Conservation (phyloP, 2,329 filamentous ascomycete species). For the Diaporthe ilicicola region DNA sequence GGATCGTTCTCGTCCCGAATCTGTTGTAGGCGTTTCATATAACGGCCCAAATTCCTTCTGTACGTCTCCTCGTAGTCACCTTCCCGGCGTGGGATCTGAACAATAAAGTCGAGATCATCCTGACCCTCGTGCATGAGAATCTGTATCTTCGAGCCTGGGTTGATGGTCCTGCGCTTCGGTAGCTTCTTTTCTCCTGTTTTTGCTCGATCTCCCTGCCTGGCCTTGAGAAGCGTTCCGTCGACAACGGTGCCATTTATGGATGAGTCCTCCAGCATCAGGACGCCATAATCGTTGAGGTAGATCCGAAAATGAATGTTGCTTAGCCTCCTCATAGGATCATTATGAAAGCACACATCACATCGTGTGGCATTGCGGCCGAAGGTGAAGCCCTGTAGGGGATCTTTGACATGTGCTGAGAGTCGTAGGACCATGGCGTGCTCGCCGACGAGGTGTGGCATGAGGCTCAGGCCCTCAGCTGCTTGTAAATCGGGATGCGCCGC, state of each 20-base stretch:
- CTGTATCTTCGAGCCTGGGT: slow-evolving; percentile 76
- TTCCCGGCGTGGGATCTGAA: slow-evolving; percentile 82
- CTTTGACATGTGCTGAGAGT: slow-evolving; percentile 77
- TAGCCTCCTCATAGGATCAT: slow-evolving; percentile 75
- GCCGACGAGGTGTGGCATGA: slow-evolving; percentile 61
- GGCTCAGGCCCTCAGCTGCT: slow-evolving; percentile 53
- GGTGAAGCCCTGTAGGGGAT: slow-evolving; percentile 76
- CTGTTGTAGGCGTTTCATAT: slow-evolving; percentile 58
- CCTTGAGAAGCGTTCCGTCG: slow-evolving; percentile 72
- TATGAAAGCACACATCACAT: slow-evolving; percentile 76
- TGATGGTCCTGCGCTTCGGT: slow-evolving; percentile 65
- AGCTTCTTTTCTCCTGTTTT: slow-evolving; percentile 36
- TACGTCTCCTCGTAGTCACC: slow-evolving; percentile 72
- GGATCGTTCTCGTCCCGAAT: slow-evolving; percentile 38
- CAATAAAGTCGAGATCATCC: slow-evolving; percentile 79
- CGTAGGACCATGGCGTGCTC: slow-evolving; percentile 80
- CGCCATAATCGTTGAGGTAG: slow-evolving; percentile 84
- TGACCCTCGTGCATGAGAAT: slow-evolving; percentile 64
- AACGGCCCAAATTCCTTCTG: slow-evolving; percentile 72
- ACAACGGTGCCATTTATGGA: slow-evolving; percentile 97
- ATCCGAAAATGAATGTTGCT: slow-evolving; percentile 98
- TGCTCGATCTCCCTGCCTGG: slow-evolving; percentile 48
- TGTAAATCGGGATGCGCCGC: slow-evolving; percentile 55
- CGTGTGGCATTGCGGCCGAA: slow-evolving; percentile 80
- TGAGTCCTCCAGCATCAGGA: slow-evolving; percentile 90